phyloP scores from a whole-genome alignment of 2,329 filamentous ascomycete species.

The Sclerotinia borealis region DNA sequence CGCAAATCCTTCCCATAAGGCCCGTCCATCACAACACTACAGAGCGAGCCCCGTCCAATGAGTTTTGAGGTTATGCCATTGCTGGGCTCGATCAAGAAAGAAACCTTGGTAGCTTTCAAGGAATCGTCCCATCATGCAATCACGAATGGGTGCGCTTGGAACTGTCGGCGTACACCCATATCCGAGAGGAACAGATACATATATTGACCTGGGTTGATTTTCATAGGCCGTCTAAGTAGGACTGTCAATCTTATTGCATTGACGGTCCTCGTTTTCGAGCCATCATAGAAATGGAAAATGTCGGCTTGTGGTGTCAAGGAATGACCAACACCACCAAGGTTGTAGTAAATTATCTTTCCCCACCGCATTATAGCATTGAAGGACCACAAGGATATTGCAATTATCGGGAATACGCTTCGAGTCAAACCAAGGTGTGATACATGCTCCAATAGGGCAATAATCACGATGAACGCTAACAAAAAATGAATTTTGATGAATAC shows the following conservation, averaged over 20 bases:
- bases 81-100: constrained; percentile 13
- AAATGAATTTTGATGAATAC: constrained; percentile 10
- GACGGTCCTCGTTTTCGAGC: not conserved
- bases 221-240: not conserved
- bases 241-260: not conserved
- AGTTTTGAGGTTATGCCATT: constrained; percentile 5
- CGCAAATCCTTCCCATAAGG: constrained; percentile 16
- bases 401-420: not conserved
- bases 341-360: not conserved
- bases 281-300: not conserved
- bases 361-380: not conserved
- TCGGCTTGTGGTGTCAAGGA: not conserved
- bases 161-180: not conserved
- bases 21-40: constrained; percentile 14
- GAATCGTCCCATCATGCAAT: constrained; percentile 15
- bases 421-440: not conserved
- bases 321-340: not conserved
- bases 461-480: not conserved
- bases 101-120: not conserved
- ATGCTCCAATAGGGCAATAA: not conserved
- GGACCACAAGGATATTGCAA: constrained; percentile 5
- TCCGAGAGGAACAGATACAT: constrained; percentile 3
- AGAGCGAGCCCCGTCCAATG: not conserved
- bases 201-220: constrained; percentile 5
- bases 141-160: constrained; percentile 12